Percentiles rank a stretch among this genome's conserved stretches.
Evolutionary conservation across 805 yeast species (phyloP).

Genomic region (Lachancea lanzarotensis): DNA sequence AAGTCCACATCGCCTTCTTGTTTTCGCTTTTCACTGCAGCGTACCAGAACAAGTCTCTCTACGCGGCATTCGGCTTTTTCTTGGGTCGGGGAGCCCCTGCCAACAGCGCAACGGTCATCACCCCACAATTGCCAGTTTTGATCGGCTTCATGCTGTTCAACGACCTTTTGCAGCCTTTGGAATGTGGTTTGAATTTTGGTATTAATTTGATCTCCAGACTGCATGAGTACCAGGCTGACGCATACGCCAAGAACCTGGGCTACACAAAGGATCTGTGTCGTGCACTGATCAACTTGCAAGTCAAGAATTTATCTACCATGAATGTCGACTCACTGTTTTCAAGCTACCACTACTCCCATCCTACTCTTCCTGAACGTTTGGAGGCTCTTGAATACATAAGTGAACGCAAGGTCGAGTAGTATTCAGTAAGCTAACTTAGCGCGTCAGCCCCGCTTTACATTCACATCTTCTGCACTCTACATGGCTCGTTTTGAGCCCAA

Average conservation of each 20-base stretch:
- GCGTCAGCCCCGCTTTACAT: too few relatives aligned
- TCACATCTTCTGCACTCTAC: too few relatives aligned
- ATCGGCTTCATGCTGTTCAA: constrained; percentile 77
- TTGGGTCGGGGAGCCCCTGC: constrained; percentile 10
- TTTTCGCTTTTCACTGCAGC: constrained; percentile 76
- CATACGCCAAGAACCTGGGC: constrained; percentile 71
- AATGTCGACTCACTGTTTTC: constrained; percentile 88
- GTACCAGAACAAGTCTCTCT: constrained; percentile 71
- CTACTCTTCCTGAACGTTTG: constrained; percentile 85
- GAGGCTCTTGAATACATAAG: constrained; percentile 51
- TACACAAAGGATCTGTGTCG: constrained; percentile 59
- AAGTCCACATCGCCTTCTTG: constrained; percentile 54
- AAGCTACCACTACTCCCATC: constrained; percentile 85
- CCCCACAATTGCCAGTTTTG: constrained; percentile 57
- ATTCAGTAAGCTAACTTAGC: too few relatives aligned
- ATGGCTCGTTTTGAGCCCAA: too few relatives aligned
- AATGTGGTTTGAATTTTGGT: constrained; percentile 56
- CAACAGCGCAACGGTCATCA: constrained; percentile 18
- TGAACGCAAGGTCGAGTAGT: constrained; percentile 25
- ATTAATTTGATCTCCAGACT: constrained; percentile 72
- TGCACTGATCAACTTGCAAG: constrained; percentile 69
- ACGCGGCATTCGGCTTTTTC: constrained; percentile 69
- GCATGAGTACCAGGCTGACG: constrained; percentile 92
- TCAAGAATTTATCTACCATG: constrained; percentile 77
- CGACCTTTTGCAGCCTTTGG: constrained; percentile 74